Evolutionary conservation across 2,329 filamentous ascomycete species (phyloP).

Genomic region (Colletotrichum aenigma): DNA sequence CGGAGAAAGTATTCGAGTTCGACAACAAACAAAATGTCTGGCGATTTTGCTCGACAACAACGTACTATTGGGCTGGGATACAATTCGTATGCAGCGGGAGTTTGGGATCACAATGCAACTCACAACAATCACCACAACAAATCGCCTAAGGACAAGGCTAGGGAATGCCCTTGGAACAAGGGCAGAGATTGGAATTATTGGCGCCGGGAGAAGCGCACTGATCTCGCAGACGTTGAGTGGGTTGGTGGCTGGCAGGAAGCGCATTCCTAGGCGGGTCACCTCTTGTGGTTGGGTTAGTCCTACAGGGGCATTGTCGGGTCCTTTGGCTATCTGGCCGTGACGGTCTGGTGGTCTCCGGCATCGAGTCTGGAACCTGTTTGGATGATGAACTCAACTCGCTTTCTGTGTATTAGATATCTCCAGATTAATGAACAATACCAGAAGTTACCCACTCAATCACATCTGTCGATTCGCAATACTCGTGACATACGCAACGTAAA

Average conservation of each 20-base stretch:
- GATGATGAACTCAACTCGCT: constrained; percentile 59
- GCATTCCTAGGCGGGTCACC: constrained; percentile 46
- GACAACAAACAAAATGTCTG: constrained; percentile 54
- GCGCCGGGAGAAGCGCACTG: constrained; percentile 66
- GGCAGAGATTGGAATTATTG: constrained; percentile 64
- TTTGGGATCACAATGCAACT: constrained; percentile 48
- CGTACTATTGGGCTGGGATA: constrained; percentile 53
- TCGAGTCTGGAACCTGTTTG: constrained; percentile 12
- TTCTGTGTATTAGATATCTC: constrained; percentile 67
- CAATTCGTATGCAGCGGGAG: constrained; percentile 51
- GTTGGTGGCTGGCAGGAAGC: constrained; percentile 86
- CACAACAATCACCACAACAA: constrained; percentile 41
- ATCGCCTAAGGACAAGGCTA: constrained; percentile 49
- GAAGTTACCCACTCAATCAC: constrained; percentile 66
- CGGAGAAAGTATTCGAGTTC: constrained; percentile 69
- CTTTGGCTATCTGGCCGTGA: neutral
- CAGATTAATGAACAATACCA: constrained; percentile 59
- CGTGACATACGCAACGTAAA: neutral
- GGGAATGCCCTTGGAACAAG: constrained; percentile 62
- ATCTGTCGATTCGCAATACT: too few relatives aligned
- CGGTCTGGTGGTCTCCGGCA: neutral
- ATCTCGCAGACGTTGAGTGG: constrained; percentile 87
- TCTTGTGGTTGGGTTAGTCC: constrained; percentile 64
- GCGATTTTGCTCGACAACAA: constrained; percentile 50
- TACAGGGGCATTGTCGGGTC: neutral